A percentile compares a stretch with the other conserved stretches of the same genome.
These are phyloP conservation scores for Fusarium oxysporum DNA, from an alignment of 2,329 filamentous ascomycete genomes.

Conservation along the genomic window DNA sequence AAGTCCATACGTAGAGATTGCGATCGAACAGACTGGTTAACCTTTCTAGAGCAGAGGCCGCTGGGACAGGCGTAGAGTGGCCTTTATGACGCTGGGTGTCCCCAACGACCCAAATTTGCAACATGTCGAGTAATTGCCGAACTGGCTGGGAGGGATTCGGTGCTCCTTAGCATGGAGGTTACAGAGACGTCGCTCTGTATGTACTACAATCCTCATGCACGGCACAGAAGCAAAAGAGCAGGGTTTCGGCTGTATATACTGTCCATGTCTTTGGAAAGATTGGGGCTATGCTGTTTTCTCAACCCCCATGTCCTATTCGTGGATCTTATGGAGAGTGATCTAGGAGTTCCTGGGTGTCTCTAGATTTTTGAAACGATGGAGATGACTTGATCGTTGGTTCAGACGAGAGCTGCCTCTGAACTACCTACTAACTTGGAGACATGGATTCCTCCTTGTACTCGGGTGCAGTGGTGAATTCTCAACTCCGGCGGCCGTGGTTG, in stretches of 20 bases:
- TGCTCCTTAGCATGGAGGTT: slow-evolving; percentile 23
- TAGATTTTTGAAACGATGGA: slow-evolving; percentile 7
- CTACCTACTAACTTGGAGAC: too few relatives aligned
- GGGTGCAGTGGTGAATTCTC: slow-evolving; percentile 4
- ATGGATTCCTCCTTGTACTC: background rate
- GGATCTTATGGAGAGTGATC: background rate
- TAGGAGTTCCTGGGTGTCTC: slow-evolving; percentile 15
- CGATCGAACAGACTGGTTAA: background rate
- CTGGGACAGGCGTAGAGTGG: background rate
- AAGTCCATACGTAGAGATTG: slow-evolving; percentile 9
- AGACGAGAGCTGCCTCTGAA: background rate
- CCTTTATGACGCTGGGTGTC: background rate
- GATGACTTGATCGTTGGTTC: background rate
- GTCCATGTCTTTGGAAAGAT: background rate
- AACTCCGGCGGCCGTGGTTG: slow-evolving; percentile 18
- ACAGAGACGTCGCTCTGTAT: slow-evolving; percentile 16
- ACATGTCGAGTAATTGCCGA: slow-evolving; percentile 20
- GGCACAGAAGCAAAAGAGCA: background rate
- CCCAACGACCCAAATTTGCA: slow-evolving; percentile 13
- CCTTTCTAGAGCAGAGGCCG: background rate
- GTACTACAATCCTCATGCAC: background rate
- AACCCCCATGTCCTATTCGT: background rate
- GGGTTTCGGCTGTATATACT: background rate
- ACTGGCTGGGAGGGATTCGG: slow-evolving; percentile 8
- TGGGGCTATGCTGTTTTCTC: background rate